A percentile compares a stretch with the other conserved stretches of the same genome.
These are phyloP conservation scores for Chrysochromulina tobinii DNA, from an alignment of 78 protist species.

Conservation along the genomic window DNA sequence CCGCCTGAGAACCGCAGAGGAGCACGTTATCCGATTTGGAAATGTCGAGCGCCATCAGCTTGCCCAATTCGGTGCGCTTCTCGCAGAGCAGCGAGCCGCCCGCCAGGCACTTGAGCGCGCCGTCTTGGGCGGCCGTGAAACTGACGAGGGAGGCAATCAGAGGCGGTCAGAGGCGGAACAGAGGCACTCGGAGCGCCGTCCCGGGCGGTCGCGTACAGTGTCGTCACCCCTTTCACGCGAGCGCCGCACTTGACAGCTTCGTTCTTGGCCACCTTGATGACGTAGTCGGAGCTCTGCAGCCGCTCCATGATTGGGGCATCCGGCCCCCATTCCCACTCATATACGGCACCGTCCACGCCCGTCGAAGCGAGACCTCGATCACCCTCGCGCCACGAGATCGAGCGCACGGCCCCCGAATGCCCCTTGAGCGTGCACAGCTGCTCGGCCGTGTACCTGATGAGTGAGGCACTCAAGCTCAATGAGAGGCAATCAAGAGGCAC, in stretches of 20 bases:
- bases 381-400: constrained; percentile 45
- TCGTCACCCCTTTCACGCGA: neutral
- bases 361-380: constrained; percentile 47
- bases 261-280: neutral
- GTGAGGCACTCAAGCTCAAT: no score
- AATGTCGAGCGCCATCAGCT: neutral
- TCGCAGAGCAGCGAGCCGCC: neutral
- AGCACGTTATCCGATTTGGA: neutral
- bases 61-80: neutral
- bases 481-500: no score
- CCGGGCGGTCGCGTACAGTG: no score
- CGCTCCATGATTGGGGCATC: neutral
- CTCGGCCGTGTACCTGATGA: constrained; percentile 26
- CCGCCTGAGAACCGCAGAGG: no score
- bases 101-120: neutral
- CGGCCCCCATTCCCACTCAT: constrained; percentile 34
- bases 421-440: neutral
- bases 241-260: neutral
- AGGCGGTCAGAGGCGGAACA: no score
- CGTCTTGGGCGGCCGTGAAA: no score
- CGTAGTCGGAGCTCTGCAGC: neutral
- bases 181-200: no score
- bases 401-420: constrained; percentile 4
- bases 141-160: no score
- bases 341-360: constrained; percentile 53